Evolutionary conservation across 129 eudicot genomes (phyloP), one percentile per base, ranked within the genome.

Genomic region (Helianthus annuus): DNA sequence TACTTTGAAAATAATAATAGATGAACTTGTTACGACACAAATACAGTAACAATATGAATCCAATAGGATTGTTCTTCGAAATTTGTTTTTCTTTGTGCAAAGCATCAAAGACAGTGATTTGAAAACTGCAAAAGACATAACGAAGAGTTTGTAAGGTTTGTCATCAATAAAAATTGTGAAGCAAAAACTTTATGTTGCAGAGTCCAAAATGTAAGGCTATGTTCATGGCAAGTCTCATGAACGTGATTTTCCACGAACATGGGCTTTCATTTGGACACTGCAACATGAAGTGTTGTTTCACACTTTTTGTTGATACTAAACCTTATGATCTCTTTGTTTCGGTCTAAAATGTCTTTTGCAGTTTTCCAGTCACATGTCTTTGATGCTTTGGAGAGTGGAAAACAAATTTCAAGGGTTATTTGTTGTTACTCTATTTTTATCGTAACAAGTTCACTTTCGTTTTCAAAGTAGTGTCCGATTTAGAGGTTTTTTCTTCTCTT

Each of bases 311-410:
- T 53, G 58, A n/a, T 53, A 15, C 22, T 15, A 53, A 53, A 54
- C 60, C 60, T 54, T 54, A 54, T 54, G 60, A 54, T 6, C 60
- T 54, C 32, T 54, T 17, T 54, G 60, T 54, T 54, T 16, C 19
- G 8, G 0, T 15, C 17, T 53, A 53, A 14, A 16, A 53, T 53
- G 58, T 53, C 59, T 54, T 55, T 17, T 16, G 61, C 24, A 17
- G 32, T 7, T 17, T 55, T 55, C 61, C 32, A 55, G 22, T 55
- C 61, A 17, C 61, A 55, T 55, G 22, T 55, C 61, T 2, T 55
- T 55, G 13, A 55, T 55, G 61, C 32, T 55, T 17, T 17, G 10
- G 3, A 19, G 29, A 55, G 29, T 2, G 32, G 34, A 8, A 55
- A 55, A 55, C 32, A 17, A 0, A 54, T 54, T 54, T 54, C 16